Conservation (phyloP, 225 moss, liverwort and hornwort genomes). For the Polytrichum commune region DNA sequence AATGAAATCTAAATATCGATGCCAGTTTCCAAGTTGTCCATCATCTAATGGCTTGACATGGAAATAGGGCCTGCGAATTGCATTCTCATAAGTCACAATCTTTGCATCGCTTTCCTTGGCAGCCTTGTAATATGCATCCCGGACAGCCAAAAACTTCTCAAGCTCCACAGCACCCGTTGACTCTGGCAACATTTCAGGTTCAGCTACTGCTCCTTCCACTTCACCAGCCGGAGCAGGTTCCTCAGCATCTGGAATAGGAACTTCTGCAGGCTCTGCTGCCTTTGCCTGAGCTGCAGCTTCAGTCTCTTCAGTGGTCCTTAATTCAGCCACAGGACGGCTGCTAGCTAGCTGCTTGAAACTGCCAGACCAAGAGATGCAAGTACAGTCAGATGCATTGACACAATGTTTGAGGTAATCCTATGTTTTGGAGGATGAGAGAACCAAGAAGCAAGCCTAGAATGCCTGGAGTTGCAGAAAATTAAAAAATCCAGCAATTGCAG, state of each 20-base stretch:
- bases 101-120: conserved; percentile 88
- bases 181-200: conserved; percentile 40
- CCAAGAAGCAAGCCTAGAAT: too few relatives aligned
- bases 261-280: conserved; percentile 28
- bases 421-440: too few relatives aligned
- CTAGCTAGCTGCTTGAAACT: conserved; percentile 90
- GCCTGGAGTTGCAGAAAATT: too few relatives aligned
- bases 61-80: conserved; percentile 89
- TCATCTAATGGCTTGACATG: conserved; percentile 95
- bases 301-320: conserved; percentile 68
- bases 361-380: conserved; percentile 3
- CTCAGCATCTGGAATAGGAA: conserved; percentile 41
- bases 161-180: conserved; percentile 67
- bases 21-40: conserved; percentile 93
- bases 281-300: conserved; percentile 37
- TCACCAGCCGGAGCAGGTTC: conserved; percentile 52
- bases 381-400: too few relatives aligned
- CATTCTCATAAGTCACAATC: conserved; percentile 81
- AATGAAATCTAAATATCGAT: conserved; percentile 86
- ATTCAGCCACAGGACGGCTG: conserved; percentile 73
- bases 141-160: conserved; percentile 66
- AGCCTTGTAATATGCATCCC: conserved; percentile 73
- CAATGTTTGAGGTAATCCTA: too few relatives aligned
- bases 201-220: conserved; percentile 26
- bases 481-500: too few relatives aligned